Evolutionary conservation across 352 stramenopile genomes (phyloP).

Genomic region (Globisporangium nunn): DNA sequence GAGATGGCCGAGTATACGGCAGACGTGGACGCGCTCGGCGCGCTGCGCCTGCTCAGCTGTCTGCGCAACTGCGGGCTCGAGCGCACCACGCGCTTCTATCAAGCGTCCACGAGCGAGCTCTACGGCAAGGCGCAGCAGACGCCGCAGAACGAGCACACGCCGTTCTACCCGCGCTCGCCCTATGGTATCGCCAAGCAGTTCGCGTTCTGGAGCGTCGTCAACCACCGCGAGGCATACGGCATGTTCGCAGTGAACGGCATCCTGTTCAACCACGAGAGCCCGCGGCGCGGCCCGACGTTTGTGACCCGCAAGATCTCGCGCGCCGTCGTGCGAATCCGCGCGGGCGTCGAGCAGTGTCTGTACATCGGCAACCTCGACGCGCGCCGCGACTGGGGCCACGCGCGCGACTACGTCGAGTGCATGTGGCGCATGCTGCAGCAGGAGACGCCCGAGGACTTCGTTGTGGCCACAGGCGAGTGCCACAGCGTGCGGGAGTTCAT

Average conservation of each 20-base stretch:
- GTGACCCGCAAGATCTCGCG: conserved; percentile 98
- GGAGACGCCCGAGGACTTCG: conserved; percentile 61
- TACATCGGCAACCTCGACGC: conserved; percentile 98
- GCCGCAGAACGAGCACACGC: conserved; percentile 95
- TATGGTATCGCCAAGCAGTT: conserved; percentile 99
- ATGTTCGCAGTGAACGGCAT: conserved; percentile 97
- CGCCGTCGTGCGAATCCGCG: conserved; percentile 91
- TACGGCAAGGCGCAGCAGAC: conserved; percentile 97
- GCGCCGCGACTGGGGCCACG: conserved; percentile 98
- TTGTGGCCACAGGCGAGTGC: conserved; percentile 93
- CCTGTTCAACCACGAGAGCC: conserved; percentile 99
- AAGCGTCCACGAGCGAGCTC: conserved; percentile 97
- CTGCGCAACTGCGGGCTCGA: conserved; percentile 91
- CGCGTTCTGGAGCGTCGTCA: conserved; percentile 98
- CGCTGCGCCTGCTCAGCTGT: conserved; percentile 95
- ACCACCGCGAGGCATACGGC: conserved; percentile 97
- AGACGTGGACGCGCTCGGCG: conserved; percentile 95
- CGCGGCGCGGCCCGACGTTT: conserved; percentile 95
- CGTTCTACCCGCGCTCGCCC: conserved; percentile 98
- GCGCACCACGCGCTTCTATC: conserved; percentile 85
- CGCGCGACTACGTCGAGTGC: conserved; percentile 96
- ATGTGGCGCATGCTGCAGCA: conserved; percentile 99
- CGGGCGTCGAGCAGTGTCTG: conserved; percentile 90
- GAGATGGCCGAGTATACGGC: conserved; percentile 99
- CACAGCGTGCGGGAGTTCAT: conserved; percentile 98